Conservation (phyloP, 305 asterid species). For the Fraxinus xanthoxyloides region DNA sequence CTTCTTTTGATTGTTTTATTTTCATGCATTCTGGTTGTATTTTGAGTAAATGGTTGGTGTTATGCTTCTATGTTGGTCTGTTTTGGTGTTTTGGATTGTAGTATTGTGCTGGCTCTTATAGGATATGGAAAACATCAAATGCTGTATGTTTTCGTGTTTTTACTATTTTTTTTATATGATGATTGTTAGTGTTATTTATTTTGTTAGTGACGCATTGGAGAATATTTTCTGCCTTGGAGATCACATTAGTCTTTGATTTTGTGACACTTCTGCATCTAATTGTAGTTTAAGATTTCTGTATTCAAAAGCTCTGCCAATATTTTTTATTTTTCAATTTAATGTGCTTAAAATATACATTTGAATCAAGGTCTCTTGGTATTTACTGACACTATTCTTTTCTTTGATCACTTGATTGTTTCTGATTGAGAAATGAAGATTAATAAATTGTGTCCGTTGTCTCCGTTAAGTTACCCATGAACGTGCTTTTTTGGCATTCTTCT, state of each 20-base stretch:
- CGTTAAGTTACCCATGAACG: not conserved
- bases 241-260: not conserved
- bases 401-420: not conserved
- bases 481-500: not conserved
- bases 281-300: not conserved
- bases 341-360: not conserved
- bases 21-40: not conserved
- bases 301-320: not conserved
- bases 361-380: not conserved
- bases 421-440: not conserved
- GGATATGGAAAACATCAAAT: conserved; percentile 16
- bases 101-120: conserved; percentile 11
- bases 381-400: not conserved
- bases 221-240: not conserved
- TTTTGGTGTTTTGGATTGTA: conserved; percentile 18
- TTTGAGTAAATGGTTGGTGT: not conserved
- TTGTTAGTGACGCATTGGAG: not conserved
- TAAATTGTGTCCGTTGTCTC: not conserved
- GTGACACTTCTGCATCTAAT: not conserved
- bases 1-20: not conserved
- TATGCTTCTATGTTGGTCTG: not conserved
- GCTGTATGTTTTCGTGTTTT: not conserved
- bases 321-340: not conserved
- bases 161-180: not conserved
- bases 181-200: not conserved